Evolutionary conservation across 129 eudicot genomes (phyloP), one percentile per base, ranked within the genome.

Genomic region (Chrysanthemum makinoi): DNA sequence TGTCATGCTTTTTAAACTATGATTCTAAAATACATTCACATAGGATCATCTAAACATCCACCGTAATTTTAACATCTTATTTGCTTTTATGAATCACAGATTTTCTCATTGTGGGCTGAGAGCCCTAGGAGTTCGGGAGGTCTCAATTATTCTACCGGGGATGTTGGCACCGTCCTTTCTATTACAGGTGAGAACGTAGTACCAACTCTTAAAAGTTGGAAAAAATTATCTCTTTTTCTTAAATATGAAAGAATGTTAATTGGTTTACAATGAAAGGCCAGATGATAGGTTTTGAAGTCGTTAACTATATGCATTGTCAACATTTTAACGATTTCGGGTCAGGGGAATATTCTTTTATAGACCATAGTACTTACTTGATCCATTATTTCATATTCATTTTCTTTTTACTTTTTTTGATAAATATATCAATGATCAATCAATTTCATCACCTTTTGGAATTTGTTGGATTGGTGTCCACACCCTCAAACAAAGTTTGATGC

Each of bases 41-140:
- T 33, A 33, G 7, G 43, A 33, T 33, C 43, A 33, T 33, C 43
- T 7, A 33, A 33, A 33, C 43, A 48, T 14, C 69, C 68, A 28
- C 16, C 19, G 5, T 53, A 65, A 19, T 26, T 65, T 39, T 55
- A 56, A 66, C 54, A 65, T 12, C 24, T 28, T 62, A 8, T 53
- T 62, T 13, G 18, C 39, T 15, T 62, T 39, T 61, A 46, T 59
- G n/a, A 48, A 59, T 62, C 30, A 7, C 69, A 94, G 97, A 90
- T 94, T 69, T 94, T 94, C 83, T 87, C 99, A 56, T 79, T 94
- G 44, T 94, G 99, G 99, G 96, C 97, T 3, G 99, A 70, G 74
- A 94, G 93, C 79, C 96, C 99, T 26, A 80, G 68, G 74, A 90
- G 66, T 26, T 71, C 83, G 68, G 96, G 99, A 13, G 99, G 99